Evolutionary conservation across 345 rosid genomes (phyloP).

Genomic region (Eutrema heterophyllum): DNA sequence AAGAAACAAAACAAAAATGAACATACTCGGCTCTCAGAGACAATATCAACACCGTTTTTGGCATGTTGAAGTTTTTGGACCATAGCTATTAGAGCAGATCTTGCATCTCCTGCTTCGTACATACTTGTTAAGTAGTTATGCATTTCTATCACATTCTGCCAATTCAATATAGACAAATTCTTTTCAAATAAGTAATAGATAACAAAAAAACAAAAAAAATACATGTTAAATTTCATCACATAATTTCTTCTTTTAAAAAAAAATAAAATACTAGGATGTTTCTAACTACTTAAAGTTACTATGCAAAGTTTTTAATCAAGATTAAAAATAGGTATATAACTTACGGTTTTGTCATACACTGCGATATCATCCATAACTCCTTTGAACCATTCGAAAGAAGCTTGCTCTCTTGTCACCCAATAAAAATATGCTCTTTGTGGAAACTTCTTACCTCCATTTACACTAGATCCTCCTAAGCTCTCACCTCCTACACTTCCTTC

Average conservation of each 20-base stretch:
- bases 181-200: background rate
- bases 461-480: slow-evolving; percentile 15
- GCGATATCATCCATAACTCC: slow-evolving; percentile 98
- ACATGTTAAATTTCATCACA: background rate
- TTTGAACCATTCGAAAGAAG: slow-evolving; percentile 96
- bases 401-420: slow-evolving; percentile 97
- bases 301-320: background rate
- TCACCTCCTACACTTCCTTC: slow-evolving; percentile 17
- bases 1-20: background rate
- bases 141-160: slow-evolving; percentile 88
- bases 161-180: background rate
- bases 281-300: background rate
- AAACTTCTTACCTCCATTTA: slow-evolving; percentile 31
- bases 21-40: slow-evolving; percentile 84
- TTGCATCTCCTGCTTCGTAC: slow-evolving; percentile 95
- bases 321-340: slow-evolving; percentile 7
- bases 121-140: slow-evolving; percentile 96
- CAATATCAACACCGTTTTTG: slow-evolving; percentile 84
- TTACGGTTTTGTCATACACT: slow-evolving; percentile 58
- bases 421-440: slow-evolving; percentile 94
- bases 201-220: background rate
- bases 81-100: slow-evolving; percentile 93
- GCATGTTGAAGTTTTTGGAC: slow-evolving; percentile 93
- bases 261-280: background rate
- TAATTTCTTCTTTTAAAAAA: background rate